Percentiles rank a stretch among this genome's conserved stretches.
phyloP scores from a whole-genome alignment of 1,284 basidiomycete species.

The Gomphus sp. region DNA sequence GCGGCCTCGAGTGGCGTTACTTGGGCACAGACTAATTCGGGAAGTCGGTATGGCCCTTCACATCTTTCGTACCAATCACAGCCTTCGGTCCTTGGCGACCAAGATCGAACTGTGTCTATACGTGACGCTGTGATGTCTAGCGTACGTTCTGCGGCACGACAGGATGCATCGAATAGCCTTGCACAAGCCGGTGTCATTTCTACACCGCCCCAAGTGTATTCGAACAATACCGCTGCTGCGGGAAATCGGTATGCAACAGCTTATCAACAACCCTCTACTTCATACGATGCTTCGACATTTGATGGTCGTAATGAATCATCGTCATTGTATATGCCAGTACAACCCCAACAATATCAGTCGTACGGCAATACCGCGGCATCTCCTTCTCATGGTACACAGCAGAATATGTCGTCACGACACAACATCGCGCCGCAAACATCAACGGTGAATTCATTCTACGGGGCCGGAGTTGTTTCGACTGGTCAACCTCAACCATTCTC shows the following conservation, averaged over 20 bases:
- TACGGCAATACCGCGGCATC: slow-evolving; percentile 28
- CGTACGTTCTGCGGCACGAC: slow-evolving; percentile 59
- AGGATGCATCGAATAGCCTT: slow-evolving; percentile 31
- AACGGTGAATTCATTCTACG: slow-evolving; percentile 58
- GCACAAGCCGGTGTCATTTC: slow-evolving; percentile 43
- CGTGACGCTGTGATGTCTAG: slow-evolving; percentile 62
- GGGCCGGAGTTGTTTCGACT: slow-evolving; percentile 44
- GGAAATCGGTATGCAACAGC: slow-evolving; percentile 49
- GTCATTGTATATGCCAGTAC: slow-evolving; percentile 65
- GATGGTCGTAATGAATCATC: slow-evolving; percentile 58
- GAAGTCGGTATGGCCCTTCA: slow-evolving; percentile 46
- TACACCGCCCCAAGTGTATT: slow-evolving; percentile 64
- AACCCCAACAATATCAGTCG: slow-evolving; percentile 62
- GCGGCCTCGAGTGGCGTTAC: slow-evolving; percentile 52
- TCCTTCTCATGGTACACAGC: slow-evolving; percentile 16
- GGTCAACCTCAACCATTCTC: slow-evolving; percentile 29
- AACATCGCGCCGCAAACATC: slow-evolving; percentile 42
- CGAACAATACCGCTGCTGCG: slow-evolving; percentile 38
- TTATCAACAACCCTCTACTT: slow-evolving; percentile 33
- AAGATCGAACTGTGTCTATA: slow-evolving; percentile 33
- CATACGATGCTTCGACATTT: slow-evolving; percentile 42
- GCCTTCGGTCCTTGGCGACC: slow-evolving; percentile 45
- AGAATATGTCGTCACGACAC: slow-evolving; percentile 23
- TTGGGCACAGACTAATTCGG: slow-evolving; percentile 34
- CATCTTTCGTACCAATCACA: slow-evolving; percentile 64